phyloP scores from a whole-genome alignment of 768 basidiomycete species.

The Suillus subaureus region DNA sequence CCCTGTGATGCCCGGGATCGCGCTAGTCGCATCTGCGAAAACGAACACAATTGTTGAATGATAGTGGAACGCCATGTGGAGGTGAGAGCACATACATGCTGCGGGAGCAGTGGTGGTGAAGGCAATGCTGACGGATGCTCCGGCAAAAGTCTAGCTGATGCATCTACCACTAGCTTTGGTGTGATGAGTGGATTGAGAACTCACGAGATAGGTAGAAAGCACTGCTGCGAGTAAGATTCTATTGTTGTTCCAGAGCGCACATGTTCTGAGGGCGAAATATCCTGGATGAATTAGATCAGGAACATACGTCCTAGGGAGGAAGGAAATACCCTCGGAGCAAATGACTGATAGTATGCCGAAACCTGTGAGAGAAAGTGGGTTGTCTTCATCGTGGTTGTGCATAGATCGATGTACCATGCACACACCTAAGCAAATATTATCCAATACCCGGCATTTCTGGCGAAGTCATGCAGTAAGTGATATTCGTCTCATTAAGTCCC shows the following conservation, averaged over 20 bases:
- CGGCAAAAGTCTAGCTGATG: not conserved
- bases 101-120: not conserved
- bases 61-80: too few species aligned
- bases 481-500: not conserved
- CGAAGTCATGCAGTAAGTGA: not conserved
- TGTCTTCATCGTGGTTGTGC: not conserved
- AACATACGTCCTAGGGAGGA: not conserved
- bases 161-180: not conserved
- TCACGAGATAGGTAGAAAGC: not conserved
- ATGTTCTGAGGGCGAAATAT: not conserved
- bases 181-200: not conserved
- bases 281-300: not conserved
- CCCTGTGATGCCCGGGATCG: not conserved
- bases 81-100: not conserved
- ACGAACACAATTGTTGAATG: not conserved
- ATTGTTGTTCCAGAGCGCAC: not conserved
- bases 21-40: not conserved
- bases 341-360: not conserved
- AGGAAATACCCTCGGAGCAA: not conserved
- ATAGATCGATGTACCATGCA: not conserved
- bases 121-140: not conserved
- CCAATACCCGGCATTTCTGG: not conserved
- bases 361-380: not conserved
- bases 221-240: not conserved
- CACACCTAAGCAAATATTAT: not conserved